A percentile compares a stretch with the other conserved stretches of the same genome.
Conservation (phyloP, 208 protist species). For the Acanthamoeba castellanii region DNA sequence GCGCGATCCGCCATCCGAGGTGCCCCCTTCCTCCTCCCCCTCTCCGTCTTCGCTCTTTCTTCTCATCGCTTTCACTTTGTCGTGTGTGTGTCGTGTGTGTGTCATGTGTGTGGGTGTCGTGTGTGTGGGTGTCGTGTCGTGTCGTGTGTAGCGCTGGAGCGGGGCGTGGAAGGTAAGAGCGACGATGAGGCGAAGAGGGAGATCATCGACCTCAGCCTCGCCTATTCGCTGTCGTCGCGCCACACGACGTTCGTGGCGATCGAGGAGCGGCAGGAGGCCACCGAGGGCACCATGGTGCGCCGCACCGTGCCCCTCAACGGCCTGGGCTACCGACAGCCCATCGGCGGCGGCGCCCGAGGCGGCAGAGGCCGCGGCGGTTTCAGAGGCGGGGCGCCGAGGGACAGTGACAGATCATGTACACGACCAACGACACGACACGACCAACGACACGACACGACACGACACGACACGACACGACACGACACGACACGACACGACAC, state of each 20-base stretch:
- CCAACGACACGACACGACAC: background rate
- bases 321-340: background rate
- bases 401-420: background rate
- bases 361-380: background rate
- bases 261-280: constrained; percentile 1
- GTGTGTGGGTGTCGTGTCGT: no score
- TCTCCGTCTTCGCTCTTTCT: background rate
- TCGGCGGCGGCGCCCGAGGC: background rate
- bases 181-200: background rate
- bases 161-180: background rate
- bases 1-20: background rate
- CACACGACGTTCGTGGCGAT: constrained; percentile 24
- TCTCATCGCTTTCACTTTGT: background rate
- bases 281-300: background rate
- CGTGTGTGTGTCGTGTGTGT: background rate
- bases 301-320: constrained; percentile 38
- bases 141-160: background rate
- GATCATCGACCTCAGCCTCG: background rate
- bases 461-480: no score
- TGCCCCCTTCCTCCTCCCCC: no score
- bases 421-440: no score
- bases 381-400: background rate
- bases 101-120: no score
- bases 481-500: no score
- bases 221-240: background rate